phyloP scores from a whole-genome alignment of 495 filamentous ascomycete genomes.

The Pseudoneurospora amorphoporcata region DNA sequence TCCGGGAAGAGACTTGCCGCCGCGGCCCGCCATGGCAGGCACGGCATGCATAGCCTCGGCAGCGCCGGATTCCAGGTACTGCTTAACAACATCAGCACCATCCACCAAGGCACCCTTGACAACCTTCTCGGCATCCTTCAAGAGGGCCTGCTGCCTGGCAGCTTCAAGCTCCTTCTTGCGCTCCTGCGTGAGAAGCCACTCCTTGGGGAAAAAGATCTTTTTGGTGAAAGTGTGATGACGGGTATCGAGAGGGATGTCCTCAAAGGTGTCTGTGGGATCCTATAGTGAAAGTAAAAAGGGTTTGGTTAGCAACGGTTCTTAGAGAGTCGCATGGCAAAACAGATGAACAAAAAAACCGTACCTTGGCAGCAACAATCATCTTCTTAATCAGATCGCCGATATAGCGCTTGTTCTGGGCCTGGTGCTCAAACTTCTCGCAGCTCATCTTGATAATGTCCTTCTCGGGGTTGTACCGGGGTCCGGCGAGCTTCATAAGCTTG shows the following conservation, averaged over 20 bases:
- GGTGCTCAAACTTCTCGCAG: conserved; percentile 76
- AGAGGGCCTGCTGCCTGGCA: conserved; percentile 38
- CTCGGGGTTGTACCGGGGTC: conserved; percentile 81
- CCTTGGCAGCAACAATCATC: conserved; percentile 66
- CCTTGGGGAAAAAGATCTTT: conserved; percentile 63
- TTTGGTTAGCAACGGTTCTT: background rate
- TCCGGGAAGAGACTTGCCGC: background rate
- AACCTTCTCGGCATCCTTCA: conserved; percentile 36
- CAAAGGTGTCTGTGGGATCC: conserved; percentile 69
- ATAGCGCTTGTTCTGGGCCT: conserved; percentile 93
- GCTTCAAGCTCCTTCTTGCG: conserved; percentile 54
- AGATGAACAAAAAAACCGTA: conserved; percentile 16
- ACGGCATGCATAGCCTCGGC: background rate
- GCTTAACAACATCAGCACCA: conserved; percentile 42
- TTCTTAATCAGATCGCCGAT: conserved; percentile 66
- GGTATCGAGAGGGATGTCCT: conserved; percentile 82
- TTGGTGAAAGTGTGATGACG: conserved; percentile 69
- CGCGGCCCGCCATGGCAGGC: background rate
- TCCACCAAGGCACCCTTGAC: conserved; percentile 42
- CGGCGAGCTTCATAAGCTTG: conserved; percentile 82
- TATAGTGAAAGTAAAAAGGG: conserved; percentile 9
- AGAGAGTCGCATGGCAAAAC: background rate
- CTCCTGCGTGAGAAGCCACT: conserved; percentile 69
- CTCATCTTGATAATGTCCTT: conserved; percentile 81
- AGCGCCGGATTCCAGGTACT: conserved; percentile 17